A percentile compares a stretch with the other conserved stretches of the same genome.
phyloP scores from a whole-genome alignment of 495 filamentous ascomycete genomes.

The Xylaria sp. region DNA sequence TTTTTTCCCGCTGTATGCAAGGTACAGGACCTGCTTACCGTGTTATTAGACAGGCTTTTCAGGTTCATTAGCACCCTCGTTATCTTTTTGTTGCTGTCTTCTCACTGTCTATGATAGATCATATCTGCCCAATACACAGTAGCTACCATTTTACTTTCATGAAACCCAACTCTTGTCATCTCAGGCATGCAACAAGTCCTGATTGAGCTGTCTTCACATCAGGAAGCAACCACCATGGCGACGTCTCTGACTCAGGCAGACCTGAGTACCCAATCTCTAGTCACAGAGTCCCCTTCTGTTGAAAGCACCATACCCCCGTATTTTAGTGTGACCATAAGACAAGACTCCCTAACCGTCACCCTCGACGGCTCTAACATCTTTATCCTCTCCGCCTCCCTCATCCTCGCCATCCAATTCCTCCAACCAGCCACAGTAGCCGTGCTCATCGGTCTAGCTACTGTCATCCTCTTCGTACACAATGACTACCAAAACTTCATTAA shows the following conservation, averaged over 20 bases:
- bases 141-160: neutral
- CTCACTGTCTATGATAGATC: conserved; percentile 5
- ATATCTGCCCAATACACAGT: neutral
- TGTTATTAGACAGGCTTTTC: conserved; percentile 7
- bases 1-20: neutral
- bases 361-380: conserved; percentile 55
- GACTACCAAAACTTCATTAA: conserved; percentile 80
- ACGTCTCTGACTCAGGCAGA: conserved; percentile 25
- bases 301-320: conserved; percentile 25
- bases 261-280: conserved; percentile 22
- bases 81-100: neutral
- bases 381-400: conserved; percentile 50
- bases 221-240: conserved; percentile 12
- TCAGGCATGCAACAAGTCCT: neutral
- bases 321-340: conserved; percentile 53
- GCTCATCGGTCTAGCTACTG: conserved; percentile 56
- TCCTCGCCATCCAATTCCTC: conserved; percentile 57
- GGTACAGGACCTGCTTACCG: conserved; percentile 1
- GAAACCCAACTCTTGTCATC: neutral
- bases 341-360: conserved; percentile 57
- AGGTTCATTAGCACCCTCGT: neutral
- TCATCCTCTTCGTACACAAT: conserved; percentile 66
- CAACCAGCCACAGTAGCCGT: conserved; percentile 53
- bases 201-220: neutral
- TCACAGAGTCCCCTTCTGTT: conserved; percentile 2